Conservation (phyloP, 192 early-diverging fungal genomes). For the Coemansia sp. region DNA sequence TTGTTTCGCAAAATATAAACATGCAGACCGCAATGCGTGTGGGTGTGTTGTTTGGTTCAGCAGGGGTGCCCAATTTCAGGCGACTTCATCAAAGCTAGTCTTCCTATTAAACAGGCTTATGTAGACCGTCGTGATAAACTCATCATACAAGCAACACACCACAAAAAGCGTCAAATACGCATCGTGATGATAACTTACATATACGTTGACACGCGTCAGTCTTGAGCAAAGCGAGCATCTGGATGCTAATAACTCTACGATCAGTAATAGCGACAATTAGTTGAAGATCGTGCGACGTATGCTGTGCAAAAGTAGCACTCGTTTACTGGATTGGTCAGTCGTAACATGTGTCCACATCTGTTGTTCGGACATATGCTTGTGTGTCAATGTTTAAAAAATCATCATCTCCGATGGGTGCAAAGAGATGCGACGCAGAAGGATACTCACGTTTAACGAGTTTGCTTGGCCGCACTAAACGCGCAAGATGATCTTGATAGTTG, state of each 20-base stretch:
- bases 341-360: slow-evolving; percentile 33
- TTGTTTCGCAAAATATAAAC: not conserved
- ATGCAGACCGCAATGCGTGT: not conserved
- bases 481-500: not conserved
- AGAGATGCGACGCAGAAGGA: not conserved
- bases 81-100: slow-evolving; percentile 48
- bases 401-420: slow-evolving; percentile 22
- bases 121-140: slow-evolving; percentile 54
- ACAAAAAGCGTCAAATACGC: not conserved
- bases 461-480: not conserved
- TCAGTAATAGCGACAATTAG: not conserved
- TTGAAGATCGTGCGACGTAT: not conserved
- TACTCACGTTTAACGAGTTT: not conserved
- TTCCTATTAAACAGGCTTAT: slow-evolving; percentile 47
- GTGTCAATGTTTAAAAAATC: slow-evolving; percentile 25
- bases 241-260: not conserved
- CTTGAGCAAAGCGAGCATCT: no score
- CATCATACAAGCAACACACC: slow-evolving; percentile 33
- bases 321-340: slow-evolving; percentile 26
- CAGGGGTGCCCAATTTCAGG: slow-evolving; percentile 42
- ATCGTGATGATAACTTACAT: slow-evolving; percentile 2
- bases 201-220: not conserved
- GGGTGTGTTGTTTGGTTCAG: slow-evolving; percentile 27
- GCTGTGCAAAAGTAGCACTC: not conserved
- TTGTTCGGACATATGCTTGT: slow-evolving; percentile 57